Evolutionary conservation across 2,329 filamentous ascomycete species (phyloP).

Genomic region (Trichoderma atrobrunneum): DNA sequence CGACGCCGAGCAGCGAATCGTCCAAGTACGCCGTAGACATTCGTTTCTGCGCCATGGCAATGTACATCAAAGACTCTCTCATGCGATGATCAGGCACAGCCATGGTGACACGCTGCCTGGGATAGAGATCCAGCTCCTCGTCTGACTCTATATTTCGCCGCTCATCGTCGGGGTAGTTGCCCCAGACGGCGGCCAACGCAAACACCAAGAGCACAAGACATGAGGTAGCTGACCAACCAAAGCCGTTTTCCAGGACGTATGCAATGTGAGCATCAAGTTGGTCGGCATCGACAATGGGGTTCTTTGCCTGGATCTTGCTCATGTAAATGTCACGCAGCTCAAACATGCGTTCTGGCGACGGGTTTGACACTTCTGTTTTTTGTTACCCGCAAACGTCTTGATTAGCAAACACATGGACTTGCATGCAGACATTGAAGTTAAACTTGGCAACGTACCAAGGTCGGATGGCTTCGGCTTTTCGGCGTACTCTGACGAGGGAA

Average conservation of each 20-base stretch:
- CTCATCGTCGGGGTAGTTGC: conserved; percentile 4
- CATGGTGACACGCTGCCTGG: background rate
- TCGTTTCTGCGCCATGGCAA: conserved; percentile 3
- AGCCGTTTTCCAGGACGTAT: conserved; percentile 1
- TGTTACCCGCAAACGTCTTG: background rate
- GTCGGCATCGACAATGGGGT: conserved; percentile 1
- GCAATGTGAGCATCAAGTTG: background rate
- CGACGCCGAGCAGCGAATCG: background rate
- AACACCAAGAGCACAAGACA: conserved; percentile 1
- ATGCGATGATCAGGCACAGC: background rate
- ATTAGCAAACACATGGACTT: background rate
- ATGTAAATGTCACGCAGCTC: conserved; percentile 3
- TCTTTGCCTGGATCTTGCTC: conserved; percentile 2
- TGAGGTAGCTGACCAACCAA: background rate
- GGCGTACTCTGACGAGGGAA: background rate
- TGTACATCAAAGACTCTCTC: conserved; percentile 6
- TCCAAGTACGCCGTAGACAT: conserved; percentile 3
- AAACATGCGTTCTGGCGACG: conserved; percentile 1
- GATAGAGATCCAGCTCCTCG: background rate
- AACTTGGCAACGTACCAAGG: background rate
- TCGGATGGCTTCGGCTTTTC: background rate
- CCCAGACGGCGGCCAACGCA: background rate
- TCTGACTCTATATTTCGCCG: background rate
- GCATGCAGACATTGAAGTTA: background rate
- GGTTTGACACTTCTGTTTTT: background rate